Percentiles rank a stretch among this genome's conserved stretches.
phyloP scores from a whole-genome alignment of 2,329 filamentous ascomycete genomes.

The Leptodontidium sp. region DNA sequence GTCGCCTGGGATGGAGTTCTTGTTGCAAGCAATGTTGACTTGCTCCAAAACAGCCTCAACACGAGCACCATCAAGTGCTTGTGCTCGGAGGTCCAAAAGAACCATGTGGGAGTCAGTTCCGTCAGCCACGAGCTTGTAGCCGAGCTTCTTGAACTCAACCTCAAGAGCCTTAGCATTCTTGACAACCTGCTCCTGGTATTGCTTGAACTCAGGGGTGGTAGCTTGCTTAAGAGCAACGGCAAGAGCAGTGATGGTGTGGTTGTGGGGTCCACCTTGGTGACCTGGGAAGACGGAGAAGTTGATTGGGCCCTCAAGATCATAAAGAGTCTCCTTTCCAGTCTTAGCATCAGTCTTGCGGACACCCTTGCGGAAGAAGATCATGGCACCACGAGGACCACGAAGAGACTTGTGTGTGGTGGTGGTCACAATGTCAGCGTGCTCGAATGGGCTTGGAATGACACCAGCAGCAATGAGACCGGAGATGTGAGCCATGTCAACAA shows the following conservation, averaged over 20 bases:
- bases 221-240: constrained; percentile 96
- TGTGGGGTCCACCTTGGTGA: constrained; percentile 98
- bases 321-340: constrained; percentile 87
- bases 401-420: constrained; percentile 99
- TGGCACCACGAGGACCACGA: constrained; percentile 94
- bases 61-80: constrained; percentile 88
- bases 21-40: constrained; percentile 99
- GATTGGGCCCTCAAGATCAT: constrained; percentile 94
- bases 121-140: constrained; percentile 93
- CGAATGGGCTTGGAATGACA: constrained; percentile 93
- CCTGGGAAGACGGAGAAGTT: constrained; percentile 99
- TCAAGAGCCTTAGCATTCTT: constrained; percentile 94
- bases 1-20: constrained; percentile 98
- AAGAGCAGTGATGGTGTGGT: constrained; percentile 98
- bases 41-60: constrained; percentile 96
- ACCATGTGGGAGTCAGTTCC: constrained; percentile 99
- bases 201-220: constrained; percentile 86
- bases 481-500: constrained; percentile 99
- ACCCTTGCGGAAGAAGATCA: constrained; percentile 99
- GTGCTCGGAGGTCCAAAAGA: constrained; percentile 89
- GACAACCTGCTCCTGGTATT: constrained; percentile 92
- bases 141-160: constrained; percentile 81
- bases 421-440: constrained; percentile 93
- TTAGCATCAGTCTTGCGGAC: constrained; percentile 90
- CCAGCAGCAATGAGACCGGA: constrained; percentile 92